A percentile compares a stretch with the other conserved stretches of the same genome.
phyloP scores from a whole-genome alignment of 2,329 filamentous ascomycete species.

The Penicillium sp. region DNA sequence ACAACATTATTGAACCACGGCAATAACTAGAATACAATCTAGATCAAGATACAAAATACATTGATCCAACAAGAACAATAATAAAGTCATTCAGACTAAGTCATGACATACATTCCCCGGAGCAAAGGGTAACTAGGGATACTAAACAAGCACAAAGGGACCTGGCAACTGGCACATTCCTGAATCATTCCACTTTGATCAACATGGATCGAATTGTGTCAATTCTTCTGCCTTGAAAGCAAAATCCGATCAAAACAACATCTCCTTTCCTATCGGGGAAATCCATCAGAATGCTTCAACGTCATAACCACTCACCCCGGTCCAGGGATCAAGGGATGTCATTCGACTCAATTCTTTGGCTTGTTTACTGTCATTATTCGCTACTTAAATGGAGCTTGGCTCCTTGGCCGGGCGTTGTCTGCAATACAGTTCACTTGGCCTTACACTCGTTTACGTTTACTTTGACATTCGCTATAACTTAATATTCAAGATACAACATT shows the following conservation, averaged over 20 bases:
- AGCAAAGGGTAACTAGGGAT: slow-evolving; percentile 16
- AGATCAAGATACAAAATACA: not conserved
- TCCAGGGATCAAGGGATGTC: slow-evolving; percentile 16
- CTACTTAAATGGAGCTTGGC: slow-evolving; percentile 9
- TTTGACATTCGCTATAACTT: not conserved
- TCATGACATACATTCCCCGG: slow-evolving; percentile 22
- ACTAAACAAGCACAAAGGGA: slow-evolving; percentile 4
- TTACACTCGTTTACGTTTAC: not conserved
- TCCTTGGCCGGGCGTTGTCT: not conserved
- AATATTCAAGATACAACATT: slow-evolving; percentile 1
- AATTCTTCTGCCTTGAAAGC: not conserved
- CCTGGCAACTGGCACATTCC: slow-evolving; percentile 19
- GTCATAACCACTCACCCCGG: slow-evolving; percentile 9
- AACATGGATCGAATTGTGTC: slow-evolving; percentile 1
- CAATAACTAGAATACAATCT: too few relatives aligned
- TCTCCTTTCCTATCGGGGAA: slow-evolving; percentile 3
- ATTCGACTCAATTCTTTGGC: slow-evolving; percentile 5
- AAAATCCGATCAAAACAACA: slow-evolving; percentile 12
- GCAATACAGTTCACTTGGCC: not conserved
- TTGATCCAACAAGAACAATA: too few relatives aligned
- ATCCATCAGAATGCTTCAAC: slow-evolving; percentile 13
- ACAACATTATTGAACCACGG: too few relatives aligned
- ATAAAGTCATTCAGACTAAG: too few relatives aligned
- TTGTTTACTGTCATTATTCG: slow-evolving; percentile 5
- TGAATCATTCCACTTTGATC: slow-evolving; percentile 16